Conservation (phyloP, 495 filamentous ascomycete genomes). For the Cercophora samala region DNA sequence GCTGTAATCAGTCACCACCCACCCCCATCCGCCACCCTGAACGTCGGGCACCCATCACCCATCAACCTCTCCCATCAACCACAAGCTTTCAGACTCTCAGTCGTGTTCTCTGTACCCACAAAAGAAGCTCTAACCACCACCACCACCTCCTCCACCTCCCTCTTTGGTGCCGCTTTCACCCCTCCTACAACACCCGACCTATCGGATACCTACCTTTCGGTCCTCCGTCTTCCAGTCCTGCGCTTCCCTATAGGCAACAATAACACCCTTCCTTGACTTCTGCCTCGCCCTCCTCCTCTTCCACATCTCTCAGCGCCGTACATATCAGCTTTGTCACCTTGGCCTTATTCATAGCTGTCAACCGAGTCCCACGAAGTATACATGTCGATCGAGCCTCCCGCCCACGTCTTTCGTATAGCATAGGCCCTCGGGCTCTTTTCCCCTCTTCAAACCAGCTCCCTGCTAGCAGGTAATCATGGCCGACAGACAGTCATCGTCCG, state of each 20-base stretch:
- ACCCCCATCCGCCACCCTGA: background rate
- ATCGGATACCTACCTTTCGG: conserved; percentile 34
- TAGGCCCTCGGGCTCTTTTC: conserved; percentile 47
- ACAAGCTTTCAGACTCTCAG: background rate
- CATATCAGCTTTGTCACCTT: conserved; percentile 6
- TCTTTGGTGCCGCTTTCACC: conserved; percentile 1
- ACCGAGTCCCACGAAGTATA: conserved; percentile 32
- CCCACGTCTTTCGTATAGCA: conserved; percentile 41
- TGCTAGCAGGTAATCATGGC: conserved; percentile 49
- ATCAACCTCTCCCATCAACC: background rate
- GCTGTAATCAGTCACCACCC: background rate
- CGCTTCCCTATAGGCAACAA: conserved; percentile 21
- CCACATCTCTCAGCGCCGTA: background rate
- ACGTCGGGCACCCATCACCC: conserved; percentile 8
- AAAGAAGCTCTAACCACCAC: conserved; percentile 12
- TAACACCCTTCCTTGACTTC: background rate
- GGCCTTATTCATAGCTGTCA: conserved; percentile 7
- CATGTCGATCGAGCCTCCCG: conserved; percentile 45
- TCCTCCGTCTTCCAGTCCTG: conserved; percentile 11
- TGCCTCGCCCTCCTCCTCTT: conserved; percentile 10
- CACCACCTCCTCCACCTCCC: conserved; percentile 3
- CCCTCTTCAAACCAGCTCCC: conserved; percentile 25
- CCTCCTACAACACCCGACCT: conserved; percentile 28
- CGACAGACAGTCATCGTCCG: conserved; percentile 30
- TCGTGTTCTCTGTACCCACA: conserved; percentile 6